Conservation (phyloP, 169 alveolate genomes). For the Plasmodium gonderi region DNA sequence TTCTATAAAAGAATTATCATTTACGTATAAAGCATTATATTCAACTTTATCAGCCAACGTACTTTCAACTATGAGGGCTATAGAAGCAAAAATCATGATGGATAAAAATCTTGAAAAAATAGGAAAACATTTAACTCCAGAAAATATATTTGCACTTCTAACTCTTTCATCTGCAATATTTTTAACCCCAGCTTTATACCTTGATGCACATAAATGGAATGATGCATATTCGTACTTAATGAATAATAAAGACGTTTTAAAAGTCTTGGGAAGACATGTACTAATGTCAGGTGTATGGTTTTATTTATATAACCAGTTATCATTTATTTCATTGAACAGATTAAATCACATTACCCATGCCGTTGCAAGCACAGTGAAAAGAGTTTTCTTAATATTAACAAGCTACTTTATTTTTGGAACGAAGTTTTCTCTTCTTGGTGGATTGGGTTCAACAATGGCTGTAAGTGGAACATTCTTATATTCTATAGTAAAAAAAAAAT, state of each 20-base stretch:
- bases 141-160: constrained; percentile 76
- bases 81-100: constrained; percentile 82
- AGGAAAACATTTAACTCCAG: constrained; percentile 80
- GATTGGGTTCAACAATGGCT: constrained; percentile 85
- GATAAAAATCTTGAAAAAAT: constrained; percentile 77
- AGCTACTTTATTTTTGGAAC: constrained; percentile 79
- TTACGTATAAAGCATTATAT: constrained; percentile 75
- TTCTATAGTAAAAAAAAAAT: constrained; percentile 77
- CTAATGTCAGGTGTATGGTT: constrained; percentile 80
- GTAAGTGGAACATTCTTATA: constrained; percentile 84
- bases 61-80: constrained; percentile 77
- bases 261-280: constrained; percentile 72
- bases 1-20: constrained; percentile 76
- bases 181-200: constrained; percentile 78
- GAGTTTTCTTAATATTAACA: constrained; percentile 78
- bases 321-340: constrained; percentile 80
- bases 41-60: constrained; percentile 78
- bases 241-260: constrained; percentile 35
- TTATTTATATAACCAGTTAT: constrained; percentile 76
- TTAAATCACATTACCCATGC: constrained; percentile 85
- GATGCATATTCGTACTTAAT: constrained; percentile 42
- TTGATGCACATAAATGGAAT: constrained; percentile 70
- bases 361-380: constrained; percentile 86
- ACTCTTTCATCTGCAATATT: constrained; percentile 78
- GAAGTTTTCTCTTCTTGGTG: constrained; percentile 79